These are phyloP conservation scores for Ganoderma sinense DNA, from an alignment of 1,284 basidiomycete species.

Conservation along the genomic window DNA sequence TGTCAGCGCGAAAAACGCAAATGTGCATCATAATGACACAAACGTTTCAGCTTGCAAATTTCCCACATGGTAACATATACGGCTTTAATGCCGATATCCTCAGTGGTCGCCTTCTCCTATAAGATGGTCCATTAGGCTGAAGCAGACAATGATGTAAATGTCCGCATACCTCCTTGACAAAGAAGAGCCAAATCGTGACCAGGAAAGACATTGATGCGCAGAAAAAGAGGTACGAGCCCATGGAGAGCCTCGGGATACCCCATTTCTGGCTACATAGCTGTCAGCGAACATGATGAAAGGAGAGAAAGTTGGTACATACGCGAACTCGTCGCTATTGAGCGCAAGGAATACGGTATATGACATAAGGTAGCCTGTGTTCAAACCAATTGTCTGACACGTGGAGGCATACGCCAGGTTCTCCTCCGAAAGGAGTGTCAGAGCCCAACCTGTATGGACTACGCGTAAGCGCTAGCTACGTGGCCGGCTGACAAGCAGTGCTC, in stretches of 20 bases:
- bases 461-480: not conserved
- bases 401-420: constrained; percentile 97
- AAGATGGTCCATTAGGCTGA: constrained; percentile 1
- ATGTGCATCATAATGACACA: constrained; percentile 32
- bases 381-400: constrained; percentile 97
- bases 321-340: constrained; percentile 94
- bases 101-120: constrained; percentile 78
- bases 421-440: constrained; percentile 93
- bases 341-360: constrained; percentile 98
- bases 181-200: constrained; percentile 91
- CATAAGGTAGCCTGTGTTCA: constrained; percentile 96
- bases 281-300: not conserved
- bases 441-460: constrained; percentile 81
- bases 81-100: constrained; percentile 90
- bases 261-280: constrained; percentile 69
- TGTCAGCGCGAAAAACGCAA: not conserved
- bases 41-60: constrained; percentile 92
- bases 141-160: not conserved
- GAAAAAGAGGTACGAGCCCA: constrained; percentile 88
- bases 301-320: constrained; percentile 54
- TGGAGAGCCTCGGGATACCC: constrained; percentile 84
- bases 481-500: constrained; percentile 5
- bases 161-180: constrained; percentile 83
- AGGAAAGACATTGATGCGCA: constrained; percentile 84
- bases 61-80: constrained; percentile 97